Conservation (phyloP, 2,329 filamentous ascomycete species). For the Fusarium armeniacum region DNA sequence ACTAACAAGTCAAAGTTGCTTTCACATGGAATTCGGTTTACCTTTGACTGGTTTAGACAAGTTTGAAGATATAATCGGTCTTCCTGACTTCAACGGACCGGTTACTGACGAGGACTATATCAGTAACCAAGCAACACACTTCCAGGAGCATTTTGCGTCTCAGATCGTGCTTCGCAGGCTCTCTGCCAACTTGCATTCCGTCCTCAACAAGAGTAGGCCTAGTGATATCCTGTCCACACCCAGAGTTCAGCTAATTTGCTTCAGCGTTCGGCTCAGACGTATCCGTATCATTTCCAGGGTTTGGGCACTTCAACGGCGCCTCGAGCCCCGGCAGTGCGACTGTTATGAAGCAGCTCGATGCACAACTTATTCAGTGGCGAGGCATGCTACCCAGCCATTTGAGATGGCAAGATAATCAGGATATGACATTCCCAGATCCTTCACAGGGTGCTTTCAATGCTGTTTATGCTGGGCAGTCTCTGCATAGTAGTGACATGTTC, state of each 20-base stretch:
- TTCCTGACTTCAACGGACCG: constrained; percentile 66
- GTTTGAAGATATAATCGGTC: constrained; percentile 66
- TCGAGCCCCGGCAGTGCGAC: constrained; percentile 37
- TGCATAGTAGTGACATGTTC: constrained; percentile 45
- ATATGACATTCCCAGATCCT: constrained; percentile 48
- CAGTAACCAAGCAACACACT: constrained; percentile 65
- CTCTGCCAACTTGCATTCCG: constrained; percentile 65
- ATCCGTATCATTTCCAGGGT: constrained; percentile 31
- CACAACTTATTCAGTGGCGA: constrained; percentile 71
- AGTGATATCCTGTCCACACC: not conserved
- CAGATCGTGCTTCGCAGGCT: constrained; percentile 70
- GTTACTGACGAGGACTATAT: constrained; percentile 63
- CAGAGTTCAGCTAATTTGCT: constrained; percentile 10
- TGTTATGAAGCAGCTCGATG: constrained; percentile 65
- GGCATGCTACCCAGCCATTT: constrained; percentile 66
- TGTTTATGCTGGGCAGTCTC: constrained; percentile 40
- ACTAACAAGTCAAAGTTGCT: constrained; percentile 57
- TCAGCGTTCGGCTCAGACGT: constrained; percentile 42
- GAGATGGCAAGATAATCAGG: constrained; percentile 69
- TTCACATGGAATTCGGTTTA: constrained; percentile 71
- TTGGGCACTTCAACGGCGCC: constrained; percentile 34
- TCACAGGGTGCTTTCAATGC: constrained; percentile 36
- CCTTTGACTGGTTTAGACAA: constrained; percentile 68
- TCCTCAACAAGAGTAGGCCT: constrained; percentile 65
- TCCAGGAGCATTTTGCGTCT: constrained; percentile 71